A percentile compares a stretch with the other conserved stretches of the same genome.
phyloP scores from a whole-genome alignment of 495 filamentous ascomycete species.

The Parachaetomium inaequale region DNA sequence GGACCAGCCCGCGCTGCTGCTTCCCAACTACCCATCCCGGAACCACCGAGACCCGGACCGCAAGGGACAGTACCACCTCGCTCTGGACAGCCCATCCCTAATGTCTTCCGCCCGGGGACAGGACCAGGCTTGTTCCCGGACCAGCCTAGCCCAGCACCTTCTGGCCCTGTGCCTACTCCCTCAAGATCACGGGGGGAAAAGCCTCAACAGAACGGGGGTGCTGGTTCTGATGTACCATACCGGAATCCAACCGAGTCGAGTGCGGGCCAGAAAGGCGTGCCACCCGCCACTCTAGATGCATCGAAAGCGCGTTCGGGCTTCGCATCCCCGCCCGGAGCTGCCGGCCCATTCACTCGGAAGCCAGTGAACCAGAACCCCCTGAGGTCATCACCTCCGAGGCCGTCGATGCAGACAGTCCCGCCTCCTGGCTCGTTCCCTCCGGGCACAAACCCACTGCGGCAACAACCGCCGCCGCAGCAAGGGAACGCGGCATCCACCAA shows the following conservation, averaged over 20 bases:
- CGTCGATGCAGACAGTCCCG: not conserved
- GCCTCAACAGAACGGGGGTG: not conserved
- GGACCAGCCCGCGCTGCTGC: not conserved
- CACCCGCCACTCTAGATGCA: not conserved
- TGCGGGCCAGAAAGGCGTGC: not conserved
- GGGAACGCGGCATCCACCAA: not conserved
- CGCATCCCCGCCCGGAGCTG: not conserved
- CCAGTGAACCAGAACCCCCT: constrained; percentile 5
- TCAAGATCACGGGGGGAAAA: not conserved
- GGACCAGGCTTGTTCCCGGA: not conserved
- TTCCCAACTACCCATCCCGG: not conserved
- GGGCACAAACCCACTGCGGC: not conserved
- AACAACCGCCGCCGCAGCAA: not conserved
- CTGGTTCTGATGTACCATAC: no score
- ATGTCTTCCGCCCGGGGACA: not conserved
- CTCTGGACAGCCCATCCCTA: not conserved
- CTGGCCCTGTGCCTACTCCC: constrained; percentile 2
- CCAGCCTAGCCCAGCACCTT: constrained; percentile 8
- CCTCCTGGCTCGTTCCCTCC: not conserved
- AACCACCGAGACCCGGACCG: not conserved
- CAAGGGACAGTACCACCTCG: not conserved
- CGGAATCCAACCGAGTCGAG: not conserved
- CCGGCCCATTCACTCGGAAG: not conserved
- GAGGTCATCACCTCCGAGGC: constrained; percentile 4
- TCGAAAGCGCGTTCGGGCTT: not conserved